Conservation (phyloP, 257 asterid genomes). For the Prunella vulgaris region DNA sequence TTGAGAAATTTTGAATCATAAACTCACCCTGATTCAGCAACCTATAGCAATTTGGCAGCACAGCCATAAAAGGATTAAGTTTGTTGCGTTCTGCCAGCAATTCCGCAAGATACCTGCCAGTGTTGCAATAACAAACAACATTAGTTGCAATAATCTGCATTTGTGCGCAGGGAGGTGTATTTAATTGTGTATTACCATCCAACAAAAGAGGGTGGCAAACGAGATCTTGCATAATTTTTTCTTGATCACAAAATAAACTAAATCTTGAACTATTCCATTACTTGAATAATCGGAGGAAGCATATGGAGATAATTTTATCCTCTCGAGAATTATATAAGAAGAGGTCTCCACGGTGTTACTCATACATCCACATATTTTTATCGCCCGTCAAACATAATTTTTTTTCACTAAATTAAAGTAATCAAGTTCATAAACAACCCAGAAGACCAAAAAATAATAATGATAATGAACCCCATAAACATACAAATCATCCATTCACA, state of each 20-base stretch:
- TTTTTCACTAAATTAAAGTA: neutral
- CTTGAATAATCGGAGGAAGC: neutral
- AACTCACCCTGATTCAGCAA: slow-evolving; percentile 86
- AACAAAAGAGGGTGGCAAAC: neutral
- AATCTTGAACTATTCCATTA: neutral
- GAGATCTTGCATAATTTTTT: neutral
- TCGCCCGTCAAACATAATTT: neutral
- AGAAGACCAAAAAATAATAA: neutral
- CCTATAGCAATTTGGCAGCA: slow-evolving; percentile 65
- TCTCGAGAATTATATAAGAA: neutral
- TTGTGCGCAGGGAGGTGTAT: neutral
- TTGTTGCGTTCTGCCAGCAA: slow-evolving; percentile 71
- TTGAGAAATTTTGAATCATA: neutral
- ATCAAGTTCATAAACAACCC: slow-evolving; percentile 14
- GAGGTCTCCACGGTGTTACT: neutral
- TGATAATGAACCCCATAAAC: neutral
- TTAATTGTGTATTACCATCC: neutral
- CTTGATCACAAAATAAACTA: neutral
- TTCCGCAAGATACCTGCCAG: slow-evolving; percentile 48
- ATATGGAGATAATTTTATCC: neutral
- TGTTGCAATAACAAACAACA: slow-evolving; percentile 2
- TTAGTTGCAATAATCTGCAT: neutral
- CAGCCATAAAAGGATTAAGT: slow-evolving; percentile 69
- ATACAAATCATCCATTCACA: neutral
- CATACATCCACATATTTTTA: neutral